These are phyloP conservation scores for Fusarium solani-melongenae DNA, from an alignment of 2,329 filamentous ascomycete species.

Conservation along the genomic window DNA sequence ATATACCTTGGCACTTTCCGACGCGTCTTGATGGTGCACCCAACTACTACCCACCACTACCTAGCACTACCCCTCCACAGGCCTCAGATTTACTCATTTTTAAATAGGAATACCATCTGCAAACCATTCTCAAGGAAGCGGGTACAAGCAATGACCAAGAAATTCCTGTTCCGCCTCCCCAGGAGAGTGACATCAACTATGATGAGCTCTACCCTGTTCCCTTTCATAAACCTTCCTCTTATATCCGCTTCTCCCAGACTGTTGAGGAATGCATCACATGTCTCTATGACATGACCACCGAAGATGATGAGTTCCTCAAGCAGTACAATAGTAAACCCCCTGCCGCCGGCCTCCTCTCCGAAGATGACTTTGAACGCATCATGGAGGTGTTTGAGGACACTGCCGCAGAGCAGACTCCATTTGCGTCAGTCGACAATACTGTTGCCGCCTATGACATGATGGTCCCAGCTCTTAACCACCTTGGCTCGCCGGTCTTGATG, in stretches of 20 bases:
- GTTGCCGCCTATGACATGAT: constrained; percentile 82
- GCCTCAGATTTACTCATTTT: constrained; percentile 45
- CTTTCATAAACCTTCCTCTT: constrained; percentile 88
- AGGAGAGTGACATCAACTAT: constrained; percentile 80
- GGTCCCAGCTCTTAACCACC: constrained; percentile 71
- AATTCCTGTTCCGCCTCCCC: constrained; percentile 73
- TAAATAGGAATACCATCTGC: constrained; percentile 90
- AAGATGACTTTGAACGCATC: constrained; percentile 92
- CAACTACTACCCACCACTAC: constrained; percentile 9
- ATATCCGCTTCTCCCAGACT: constrained; percentile 97
- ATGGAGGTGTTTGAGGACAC: constrained; percentile 97
- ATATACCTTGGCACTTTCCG: constrained; percentile 38
- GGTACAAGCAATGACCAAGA: constrained; percentile 68
- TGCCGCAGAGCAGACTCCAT: constrained; percentile 84
- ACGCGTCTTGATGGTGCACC: constrained; percentile 21
- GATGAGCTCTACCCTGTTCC: constrained; percentile 84
- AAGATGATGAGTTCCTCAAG: constrained; percentile 88
- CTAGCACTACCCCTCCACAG: background rate
- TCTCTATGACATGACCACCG: constrained; percentile 93
- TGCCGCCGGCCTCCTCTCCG: constrained; percentile 74
- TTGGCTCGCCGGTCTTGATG: constrained; percentile 61
- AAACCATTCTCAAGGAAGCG: constrained; percentile 75
- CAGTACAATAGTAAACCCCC: constrained; percentile 83
- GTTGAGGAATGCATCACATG: constrained; percentile 94
- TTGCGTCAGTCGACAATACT: constrained; percentile 88